Conservation (phyloP, 2,329 filamentous ascomycete species). For the Pseudogymnoascus sp. region DNA sequence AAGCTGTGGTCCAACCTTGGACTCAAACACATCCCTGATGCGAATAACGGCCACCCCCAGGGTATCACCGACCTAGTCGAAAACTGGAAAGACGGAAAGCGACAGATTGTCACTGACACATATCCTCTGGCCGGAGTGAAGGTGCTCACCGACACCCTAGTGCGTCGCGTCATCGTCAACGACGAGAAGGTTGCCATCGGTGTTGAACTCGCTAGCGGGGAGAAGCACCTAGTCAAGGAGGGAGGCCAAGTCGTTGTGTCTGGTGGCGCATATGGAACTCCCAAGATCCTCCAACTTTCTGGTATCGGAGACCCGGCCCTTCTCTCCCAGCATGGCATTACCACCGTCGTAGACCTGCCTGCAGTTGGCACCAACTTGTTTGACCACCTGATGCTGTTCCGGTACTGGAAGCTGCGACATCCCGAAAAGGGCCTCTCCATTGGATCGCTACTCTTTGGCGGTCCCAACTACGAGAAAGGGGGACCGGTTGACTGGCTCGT, state of each 20-base stretch:
- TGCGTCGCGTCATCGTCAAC: slow-evolving; percentile 20
- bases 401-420: slow-evolving; percentile 16
- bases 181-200: slow-evolving; percentile 12
- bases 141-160: slow-evolving; percentile 23
- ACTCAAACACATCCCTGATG: slow-evolving; percentile 21
- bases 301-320: slow-evolving; percentile 19
- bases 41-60: slow-evolving; percentile 25
- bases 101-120: slow-evolving; percentile 25
- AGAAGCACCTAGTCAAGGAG: background rate
- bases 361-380: slow-evolving; percentile 14
- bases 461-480: slow-evolving; percentile 10
- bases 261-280: slow-evolving; percentile 20
- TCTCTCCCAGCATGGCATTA: slow-evolving; percentile 14
- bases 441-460: slow-evolving; percentile 9
- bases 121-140: slow-evolving; percentile 24
- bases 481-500: slow-evolving; percentile 13
- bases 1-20: slow-evolving; percentile 34
- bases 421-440: slow-evolving; percentile 11
- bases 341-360: slow-evolving; percentile 33
- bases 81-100: slow-evolving; percentile 24
- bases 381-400: slow-evolving; percentile 11
- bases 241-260: slow-evolving; percentile 31
- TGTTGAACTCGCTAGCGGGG: slow-evolving; percentile 9
- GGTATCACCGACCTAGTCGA: slow-evolving; percentile 28
- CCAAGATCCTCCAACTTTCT: slow-evolving; percentile 27